Evolutionary conservation across 1,284 basidiomycete genomes (phyloP), one percentile per base, ranked within the genome.

Genomic region (Phellinidium pouzarii): DNA sequence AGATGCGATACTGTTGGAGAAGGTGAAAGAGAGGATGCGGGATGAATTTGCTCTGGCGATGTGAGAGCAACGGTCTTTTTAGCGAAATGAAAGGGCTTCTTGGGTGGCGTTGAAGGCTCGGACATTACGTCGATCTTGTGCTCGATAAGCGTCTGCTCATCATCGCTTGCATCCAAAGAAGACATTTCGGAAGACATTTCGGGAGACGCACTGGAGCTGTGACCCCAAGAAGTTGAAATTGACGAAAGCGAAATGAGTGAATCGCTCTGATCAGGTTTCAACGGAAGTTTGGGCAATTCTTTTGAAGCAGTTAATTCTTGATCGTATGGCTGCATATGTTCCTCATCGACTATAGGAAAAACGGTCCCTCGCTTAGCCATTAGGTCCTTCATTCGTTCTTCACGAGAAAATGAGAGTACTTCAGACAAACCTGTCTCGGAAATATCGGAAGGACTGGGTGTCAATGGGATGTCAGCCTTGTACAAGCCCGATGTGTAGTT

Each of bases 391-490:
- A 55, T 11, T 27, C 29, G n/a, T 12, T 41, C 23, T 25, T 55
- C 29, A 19, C 53, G 48, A 20, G 9, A n/a, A 12, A 44, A 6
- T 20, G 48, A n/a, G 12, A 55, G 25, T 6, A 22, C 8, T 11
- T 51, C 49, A 26, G 12, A 22, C 25, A 52, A 11, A 19, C 50
- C 50, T 8, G 54, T 48, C 19, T 56, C 54, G n/a, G 54, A 52
- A 12, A 56, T 52, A 38, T 56, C 50, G 5, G 54, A 56, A 17
- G 50, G 54, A 48, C 50, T 52, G 20, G 54, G 54, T 8, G 54
- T 51, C 14, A 55, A 17, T 34, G 40, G 44, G 3, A 37, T 23
- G 23, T 36, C 47, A 25, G n/a, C 38, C 2, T 3, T 20, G 17
- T n/a, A 8, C 14, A 20, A 19, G 3, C 25, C 36, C 14, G 45